Evolutionary conservation across 148 eudicot genomes (phyloP).

Genomic region (Camellia japonica): DNA sequence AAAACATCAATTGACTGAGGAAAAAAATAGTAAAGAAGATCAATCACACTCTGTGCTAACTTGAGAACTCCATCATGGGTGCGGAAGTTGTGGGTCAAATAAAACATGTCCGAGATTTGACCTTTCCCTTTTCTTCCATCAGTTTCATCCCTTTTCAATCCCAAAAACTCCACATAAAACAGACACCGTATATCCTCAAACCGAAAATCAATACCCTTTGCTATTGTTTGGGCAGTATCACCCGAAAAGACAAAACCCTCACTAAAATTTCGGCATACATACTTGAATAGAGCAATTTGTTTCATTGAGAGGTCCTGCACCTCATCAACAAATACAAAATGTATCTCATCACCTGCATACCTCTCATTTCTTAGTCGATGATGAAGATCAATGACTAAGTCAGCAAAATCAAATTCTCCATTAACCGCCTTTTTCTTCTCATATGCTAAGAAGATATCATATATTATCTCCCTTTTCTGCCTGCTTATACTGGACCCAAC

Average conservation of each 20-base stretch:
- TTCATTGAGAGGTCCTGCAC: conserved; percentile 60
- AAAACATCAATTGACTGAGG: conserved; percentile 35
- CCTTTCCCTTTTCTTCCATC: conserved; percentile 28
- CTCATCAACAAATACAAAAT: conserved; percentile 58
- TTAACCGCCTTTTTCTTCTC: conserved; percentile 37
- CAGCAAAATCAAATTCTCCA: conserved; percentile 55
- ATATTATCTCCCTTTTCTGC: conserved; percentile 37
- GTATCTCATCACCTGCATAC: conserved; percentile 38
- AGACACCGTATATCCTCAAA: conserved; percentile 44
- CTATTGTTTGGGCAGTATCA: conserved; percentile 54
- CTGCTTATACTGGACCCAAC: conserved; percentile 23
- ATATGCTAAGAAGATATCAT: conserved; percentile 42
- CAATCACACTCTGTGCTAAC: conserved; percentile 31
- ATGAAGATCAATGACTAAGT: conserved; percentile 60
- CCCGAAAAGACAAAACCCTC: conserved; percentile 54
- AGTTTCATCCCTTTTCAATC: conserved; percentile 13
- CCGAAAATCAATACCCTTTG: conserved; percentile 45
- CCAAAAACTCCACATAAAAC: conserved; percentile 39
- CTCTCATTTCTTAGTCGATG: conserved; percentile 28
- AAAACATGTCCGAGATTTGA: conserved; percentile 33
- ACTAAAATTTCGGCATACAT: conserved; percentile 39
- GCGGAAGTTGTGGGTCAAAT: conserved; percentile 46
- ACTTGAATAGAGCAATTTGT: conserved; percentile 51
- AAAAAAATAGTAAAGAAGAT: conserved; percentile 36
- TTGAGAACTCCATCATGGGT: conserved; percentile 51